phyloP scores from a whole-genome alignment of 2,329 filamentous ascomycete species.

The Fonsecaea nubica region DNA sequence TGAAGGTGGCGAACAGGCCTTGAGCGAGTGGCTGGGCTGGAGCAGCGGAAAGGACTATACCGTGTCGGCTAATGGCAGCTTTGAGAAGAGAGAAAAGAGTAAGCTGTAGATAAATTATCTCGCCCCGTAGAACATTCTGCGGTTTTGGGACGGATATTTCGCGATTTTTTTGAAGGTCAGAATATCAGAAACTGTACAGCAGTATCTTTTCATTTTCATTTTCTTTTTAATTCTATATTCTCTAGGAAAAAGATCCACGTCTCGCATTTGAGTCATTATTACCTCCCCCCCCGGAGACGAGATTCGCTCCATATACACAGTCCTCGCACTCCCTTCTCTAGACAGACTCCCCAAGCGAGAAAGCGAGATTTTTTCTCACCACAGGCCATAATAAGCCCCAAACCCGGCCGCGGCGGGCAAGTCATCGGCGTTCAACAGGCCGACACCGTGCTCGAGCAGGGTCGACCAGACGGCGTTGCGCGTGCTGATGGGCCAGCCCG shows the following conservation, averaged over 20 bases:
- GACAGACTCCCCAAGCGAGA: background rate
- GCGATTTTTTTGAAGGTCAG: no score
- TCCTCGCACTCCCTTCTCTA: background rate
- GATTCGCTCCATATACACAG: no score
- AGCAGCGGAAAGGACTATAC: constrained; percentile 72
- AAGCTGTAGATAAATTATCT: constrained; percentile 30
- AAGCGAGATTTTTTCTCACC: constrained; percentile 15
- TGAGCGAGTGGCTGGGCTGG: constrained; percentile 81
- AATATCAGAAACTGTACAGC: background rate
- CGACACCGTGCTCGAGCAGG: constrained; percentile 64
- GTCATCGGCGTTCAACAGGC: constrained; percentile 70
- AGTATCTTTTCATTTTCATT: no score
- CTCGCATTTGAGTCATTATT: no score
- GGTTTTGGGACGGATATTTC: background rate
- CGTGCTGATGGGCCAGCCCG: constrained; percentile 64
- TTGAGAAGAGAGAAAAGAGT: constrained; percentile 57
- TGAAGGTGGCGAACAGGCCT: constrained; percentile 71
- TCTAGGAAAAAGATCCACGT: no score
- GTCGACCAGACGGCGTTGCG: constrained; percentile 65
- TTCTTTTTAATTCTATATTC: no score
- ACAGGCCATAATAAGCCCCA: constrained; percentile 32
- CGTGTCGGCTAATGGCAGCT: constrained; percentile 63
- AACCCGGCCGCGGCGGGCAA: constrained; percentile 56
- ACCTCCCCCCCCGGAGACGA: no score
- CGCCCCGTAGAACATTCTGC: background rate